Evolutionary conservation across 1,284 basidiomycete species (phyloP), one percentile per base, ranked within the genome.

Genomic region (Leccinum colubrinum): DNA sequence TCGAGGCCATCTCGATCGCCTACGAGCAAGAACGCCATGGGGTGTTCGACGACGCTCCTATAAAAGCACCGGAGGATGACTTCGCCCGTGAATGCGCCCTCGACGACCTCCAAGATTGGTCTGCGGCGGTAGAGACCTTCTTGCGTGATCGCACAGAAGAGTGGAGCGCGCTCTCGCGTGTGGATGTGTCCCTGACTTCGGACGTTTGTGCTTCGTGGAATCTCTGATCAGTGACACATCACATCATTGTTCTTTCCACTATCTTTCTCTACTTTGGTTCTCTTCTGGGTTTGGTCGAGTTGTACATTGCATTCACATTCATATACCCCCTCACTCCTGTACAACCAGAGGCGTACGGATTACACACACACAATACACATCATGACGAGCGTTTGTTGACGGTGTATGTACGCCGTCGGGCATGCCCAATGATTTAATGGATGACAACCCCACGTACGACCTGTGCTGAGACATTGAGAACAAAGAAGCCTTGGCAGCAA

Each of bases 81-180:
- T 73, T 73, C 22, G 64, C 63, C 0, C 70, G 63, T 4, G 68
- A 76, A 48, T 76, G 74, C 27, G 72, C 72, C 0, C 62, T 76
- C 11, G 72, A 76, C n/a, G 72, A 73, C 56, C 71, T 73, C 54
- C 58, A 65, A 33, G 72, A 73, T 6, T 73, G 72, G 72, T 39
- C 46, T 15, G 41, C 59, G 3, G 67, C 65, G 14, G 22, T 73
- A 3, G 65, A 76, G 0, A 15, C 51, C 2, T 74, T 74, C 17
- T 22, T 74, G 41, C 35, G 35, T 1, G 54, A 12, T 14, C 70
- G 65, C 22, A 62, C 64, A 15, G 57, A 61, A 1, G 67, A 62
- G 6, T 72, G 73, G 70, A 22, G 27, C 17, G 25, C 58, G 0
- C 66, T 72, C 15, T 46, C 62, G 1, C 64, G 55, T 4, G 37